Evolutionary conservation across 805 yeast species (phyloP), one percentile per base, ranked within the genome.

Genomic region (Sugiyamaella marilandica): DNA sequence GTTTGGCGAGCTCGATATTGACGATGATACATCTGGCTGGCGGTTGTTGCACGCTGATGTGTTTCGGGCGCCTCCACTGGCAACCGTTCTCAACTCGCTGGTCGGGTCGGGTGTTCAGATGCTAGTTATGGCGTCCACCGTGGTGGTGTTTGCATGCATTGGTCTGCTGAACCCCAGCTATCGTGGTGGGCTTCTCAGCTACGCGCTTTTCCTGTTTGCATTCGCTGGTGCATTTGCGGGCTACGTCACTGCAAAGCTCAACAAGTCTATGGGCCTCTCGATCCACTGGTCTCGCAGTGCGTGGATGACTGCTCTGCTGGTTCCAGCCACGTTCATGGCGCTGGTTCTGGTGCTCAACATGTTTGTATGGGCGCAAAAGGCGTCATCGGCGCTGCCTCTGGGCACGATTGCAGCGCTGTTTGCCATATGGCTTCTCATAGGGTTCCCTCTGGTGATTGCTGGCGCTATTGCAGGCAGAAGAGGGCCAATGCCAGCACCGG

Each of bases 41-140:
- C 80, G 77, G 65, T 61, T 74, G 50, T 71, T 83, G 52, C 65
- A 75, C 3, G 68, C 72, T 35, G 86, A 81, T 49, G 84, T 83
- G 4, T 77, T 78, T 60, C 68, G 74, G 41, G 68, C 74, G 13
- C 92, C 92, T 9, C 52, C 57, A 3, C 68, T 67, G 26, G 75
- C 82, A 1, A 62, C 77, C 5, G 50, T 78, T 1, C 68, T 89
- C 49, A 74, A 85, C 1, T 68, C 84, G 1, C 60, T 85, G 4
- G 78, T 82, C 11, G 83, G 95, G 0, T 76, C 87, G 47, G 96
- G 97, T 18, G 74, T 84, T 36, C 96, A 89, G 65, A 74, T 85
- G 46, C 70, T 82, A 45, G 80, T 85, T 1, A 73, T 82, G 51
- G 63, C 83, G 29, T 85, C 86, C 1, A 82, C 86, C 0, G 72